phyloP scores from a whole-genome alignment of 73 alveolate species.

The Tetrahymena malaccensis region DNA sequence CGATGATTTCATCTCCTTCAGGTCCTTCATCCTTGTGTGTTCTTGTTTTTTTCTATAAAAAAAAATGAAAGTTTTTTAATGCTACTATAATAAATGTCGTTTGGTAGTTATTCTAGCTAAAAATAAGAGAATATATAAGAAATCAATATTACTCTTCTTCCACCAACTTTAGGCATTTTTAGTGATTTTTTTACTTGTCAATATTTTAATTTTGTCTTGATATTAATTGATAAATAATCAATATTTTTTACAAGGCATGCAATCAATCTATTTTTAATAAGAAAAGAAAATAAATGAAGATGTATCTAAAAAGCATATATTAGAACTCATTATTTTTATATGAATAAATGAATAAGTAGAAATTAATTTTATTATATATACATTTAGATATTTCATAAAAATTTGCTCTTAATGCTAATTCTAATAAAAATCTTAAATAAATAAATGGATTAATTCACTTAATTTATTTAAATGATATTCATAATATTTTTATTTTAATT shows the following conservation, averaged over 20 bases:
- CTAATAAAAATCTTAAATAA: background rate
- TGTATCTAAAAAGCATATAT: background rate
- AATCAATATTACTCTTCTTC: conserved; percentile 15
- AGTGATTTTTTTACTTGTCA: background rate
- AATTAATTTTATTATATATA: background rate
- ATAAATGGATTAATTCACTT: too few species aligned
- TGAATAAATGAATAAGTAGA: background rate
- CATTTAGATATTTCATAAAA: background rate
- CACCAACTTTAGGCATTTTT: conserved; percentile 46
- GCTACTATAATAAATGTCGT: background rate
- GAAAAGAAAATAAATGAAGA: background rate
- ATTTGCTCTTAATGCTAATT: background rate
- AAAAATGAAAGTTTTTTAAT: background rate
- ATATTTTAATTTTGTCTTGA: background rate
- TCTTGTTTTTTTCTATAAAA: conserved; percentile 26
- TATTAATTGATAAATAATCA: background rate
- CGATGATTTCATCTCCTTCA: conserved; percentile 35
- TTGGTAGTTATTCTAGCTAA: background rate
- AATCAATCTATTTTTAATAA: background rate
- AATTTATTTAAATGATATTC: background rate
- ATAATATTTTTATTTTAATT: too few species aligned
- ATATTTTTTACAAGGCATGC: background rate
- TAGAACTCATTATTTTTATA: background rate
- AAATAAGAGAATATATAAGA: background rate
- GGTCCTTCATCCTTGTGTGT: conserved; percentile 32